Conservation (phyloP, 352 stramenopile species). For the Pythium pyrilobum region DNA sequence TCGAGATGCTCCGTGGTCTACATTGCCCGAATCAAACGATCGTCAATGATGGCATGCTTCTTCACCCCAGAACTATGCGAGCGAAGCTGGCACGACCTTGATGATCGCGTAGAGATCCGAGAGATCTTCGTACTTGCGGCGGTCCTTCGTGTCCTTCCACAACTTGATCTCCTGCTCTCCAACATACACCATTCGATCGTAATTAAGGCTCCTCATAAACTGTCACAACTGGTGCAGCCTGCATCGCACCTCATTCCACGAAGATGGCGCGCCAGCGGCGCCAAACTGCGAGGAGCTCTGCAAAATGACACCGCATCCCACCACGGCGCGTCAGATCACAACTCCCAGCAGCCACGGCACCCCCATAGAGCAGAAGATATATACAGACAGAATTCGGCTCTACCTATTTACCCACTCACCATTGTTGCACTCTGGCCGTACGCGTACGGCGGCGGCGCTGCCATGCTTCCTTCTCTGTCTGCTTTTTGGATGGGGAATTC, state of each 20-base stretch:
- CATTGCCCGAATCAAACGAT: too few species aligned
- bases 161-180: conserved; percentile 63
- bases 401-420: too few species aligned
- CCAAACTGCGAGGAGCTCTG: not conserved
- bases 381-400: too few species aligned
- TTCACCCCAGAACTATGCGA: too few species aligned
- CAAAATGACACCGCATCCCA: too few species aligned
- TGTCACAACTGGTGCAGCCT: too few species aligned
- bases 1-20: conserved; percentile 96
- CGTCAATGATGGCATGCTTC: too few species aligned
- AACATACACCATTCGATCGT: too few species aligned
- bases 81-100: too few species aligned
- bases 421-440: not conserved
- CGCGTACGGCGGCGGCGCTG: not conserved
- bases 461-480: conserved; percentile 1
- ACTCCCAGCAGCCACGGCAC: too few species aligned
- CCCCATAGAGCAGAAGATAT: too few species aligned
- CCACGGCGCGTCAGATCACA: not conserved
- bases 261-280: not conserved
- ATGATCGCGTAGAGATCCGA: conserved; percentile 96
- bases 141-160: conserved; percentile 79
- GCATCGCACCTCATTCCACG: conserved; percentile 17
- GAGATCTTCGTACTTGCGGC: conserved; percentile 85
- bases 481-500: not conserved
- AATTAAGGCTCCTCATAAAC: too few species aligned